Percentiles rank a stretch among this genome's conserved stretches.
Conservation (phyloP, 2,329 filamentous ascomycete genomes). For the Colletotrichum karsti region DNA sequence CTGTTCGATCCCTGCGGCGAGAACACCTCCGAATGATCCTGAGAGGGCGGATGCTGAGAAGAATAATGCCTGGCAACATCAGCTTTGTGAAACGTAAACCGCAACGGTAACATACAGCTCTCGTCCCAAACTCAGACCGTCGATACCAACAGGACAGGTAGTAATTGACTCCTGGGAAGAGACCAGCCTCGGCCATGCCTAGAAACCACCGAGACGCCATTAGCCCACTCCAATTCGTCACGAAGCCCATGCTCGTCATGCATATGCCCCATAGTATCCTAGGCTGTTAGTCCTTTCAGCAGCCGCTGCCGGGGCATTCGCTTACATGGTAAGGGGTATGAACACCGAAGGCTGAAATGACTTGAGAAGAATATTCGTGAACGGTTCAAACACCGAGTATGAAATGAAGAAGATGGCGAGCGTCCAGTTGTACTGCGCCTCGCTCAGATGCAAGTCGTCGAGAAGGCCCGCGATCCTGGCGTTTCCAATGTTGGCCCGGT, state of each 20-base stretch:
- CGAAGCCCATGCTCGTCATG: constrained; percentile 77
- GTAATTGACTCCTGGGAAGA: constrained; percentile 82
- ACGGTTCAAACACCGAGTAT: constrained; percentile 72
- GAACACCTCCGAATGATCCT: constrained; percentile 79
- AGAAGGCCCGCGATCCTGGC: constrained; percentile 54
- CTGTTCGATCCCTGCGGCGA: constrained; percentile 75
- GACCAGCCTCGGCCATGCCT: constrained; percentile 77
- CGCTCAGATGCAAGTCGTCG: constrained; percentile 51
- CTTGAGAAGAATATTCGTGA: constrained; percentile 86
- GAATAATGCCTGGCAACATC: constrained; percentile 67
- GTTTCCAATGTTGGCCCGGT: constrained; percentile 59
- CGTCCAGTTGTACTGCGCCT: constrained; percentile 67
- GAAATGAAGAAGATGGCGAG: constrained; percentile 73
- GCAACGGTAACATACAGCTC: constrained; percentile 51
- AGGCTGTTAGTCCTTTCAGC: constrained; percentile 31
- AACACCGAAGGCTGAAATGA: constrained; percentile 79
- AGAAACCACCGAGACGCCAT: constrained; percentile 77
- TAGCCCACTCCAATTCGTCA: constrained; percentile 69
- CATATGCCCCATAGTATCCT: constrained; percentile 72
- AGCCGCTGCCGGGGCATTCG: too few species aligned
- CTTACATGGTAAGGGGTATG: constrained; percentile 79
- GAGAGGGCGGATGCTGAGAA: constrained; percentile 85
- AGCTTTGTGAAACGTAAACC: not conserved
- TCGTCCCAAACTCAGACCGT: constrained; percentile 80
- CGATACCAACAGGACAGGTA: constrained; percentile 89